These are phyloP conservation scores for Xanthoconium separans DNA, from an alignment of 1,284 basidiomycete species.

Conservation along the genomic window DNA sequence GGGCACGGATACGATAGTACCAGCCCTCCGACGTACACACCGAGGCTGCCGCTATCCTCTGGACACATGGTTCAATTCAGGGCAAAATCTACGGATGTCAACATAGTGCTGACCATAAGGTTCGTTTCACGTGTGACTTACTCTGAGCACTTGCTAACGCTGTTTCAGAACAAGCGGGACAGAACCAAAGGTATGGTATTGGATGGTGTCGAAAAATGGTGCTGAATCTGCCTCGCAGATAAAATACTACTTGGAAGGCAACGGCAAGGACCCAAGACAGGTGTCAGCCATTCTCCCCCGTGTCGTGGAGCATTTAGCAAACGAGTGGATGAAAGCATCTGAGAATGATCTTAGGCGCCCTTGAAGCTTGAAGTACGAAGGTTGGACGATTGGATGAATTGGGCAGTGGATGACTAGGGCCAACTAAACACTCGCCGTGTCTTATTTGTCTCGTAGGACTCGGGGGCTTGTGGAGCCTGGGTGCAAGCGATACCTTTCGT, in stretches of 20 bases:
- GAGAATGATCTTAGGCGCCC: conserved; percentile 53
- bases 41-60: conserved; percentile 68
- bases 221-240: conserved; percentile 45
- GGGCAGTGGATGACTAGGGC: too few relatives aligned
- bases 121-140: conserved; percentile 29
- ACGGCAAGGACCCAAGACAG: conserved; percentile 45
- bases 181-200: conserved; percentile 71
- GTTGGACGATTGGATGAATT: too few relatives aligned
- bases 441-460: too few relatives aligned
- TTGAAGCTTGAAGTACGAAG: conserved; percentile 17
- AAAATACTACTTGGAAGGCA: conserved; percentile 82
- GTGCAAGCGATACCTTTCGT: too few relatives aligned
- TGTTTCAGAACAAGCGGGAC: conserved; percentile 74
- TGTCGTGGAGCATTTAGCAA: conserved; percentile 58
- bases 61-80: conserved; percentile 85
- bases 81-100: conserved; percentile 46
- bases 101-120: conserved; percentile 67
- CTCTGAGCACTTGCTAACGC: neutral
- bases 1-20: conserved; percentile 67
- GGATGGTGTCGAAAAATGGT: neutral
- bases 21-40: conserved; percentile 63
- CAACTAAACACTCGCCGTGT: too few relatives aligned
- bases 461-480: too few relatives aligned
- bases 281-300: conserved; percentile 48
- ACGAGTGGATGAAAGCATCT: conserved; percentile 66